Evolutionary conservation across 305 asterid genomes (phyloP).

Genomic region (Nicotiana rustica): DNA sequence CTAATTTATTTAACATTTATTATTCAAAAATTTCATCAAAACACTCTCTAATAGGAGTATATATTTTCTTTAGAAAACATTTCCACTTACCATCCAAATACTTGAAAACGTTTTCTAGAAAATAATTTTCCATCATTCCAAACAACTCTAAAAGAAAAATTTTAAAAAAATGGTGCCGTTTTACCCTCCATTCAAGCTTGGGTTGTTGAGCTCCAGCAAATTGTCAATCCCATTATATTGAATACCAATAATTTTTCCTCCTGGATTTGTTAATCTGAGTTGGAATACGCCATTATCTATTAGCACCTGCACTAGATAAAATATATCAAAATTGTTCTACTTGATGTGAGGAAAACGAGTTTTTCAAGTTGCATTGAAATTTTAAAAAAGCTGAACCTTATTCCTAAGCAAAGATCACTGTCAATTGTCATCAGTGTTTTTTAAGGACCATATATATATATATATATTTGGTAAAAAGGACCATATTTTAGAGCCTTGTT

Average conservation of each 20-base stretch:
- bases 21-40: background rate
- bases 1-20: background rate
- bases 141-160: background rate
- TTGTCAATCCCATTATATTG: slow-evolving; percentile 58
- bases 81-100: no score
- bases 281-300: slow-evolving; percentile 60
- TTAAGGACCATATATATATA: background rate
- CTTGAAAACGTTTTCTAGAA: no score
- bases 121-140: background rate
- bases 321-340: background rate
- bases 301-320: slow-evolving; percentile 49
- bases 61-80: no score
- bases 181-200: slow-evolving; percentile 64
- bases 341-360: no score
- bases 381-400: no score
- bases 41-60: background rate
- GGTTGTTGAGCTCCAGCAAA: slow-evolving; percentile 56
- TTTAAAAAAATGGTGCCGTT: background rate
- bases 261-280: slow-evolving; percentile 63
- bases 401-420: no score
- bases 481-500: background rate
- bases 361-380: no score
- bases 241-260: slow-evolving; percentile 53
- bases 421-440: no score
- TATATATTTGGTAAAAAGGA: no score